A percentile compares a stretch with the other conserved stretches of the same genome.
Conservation (phyloP, 257 asterid species). For the Nyctanthes arbortristis region DNA sequence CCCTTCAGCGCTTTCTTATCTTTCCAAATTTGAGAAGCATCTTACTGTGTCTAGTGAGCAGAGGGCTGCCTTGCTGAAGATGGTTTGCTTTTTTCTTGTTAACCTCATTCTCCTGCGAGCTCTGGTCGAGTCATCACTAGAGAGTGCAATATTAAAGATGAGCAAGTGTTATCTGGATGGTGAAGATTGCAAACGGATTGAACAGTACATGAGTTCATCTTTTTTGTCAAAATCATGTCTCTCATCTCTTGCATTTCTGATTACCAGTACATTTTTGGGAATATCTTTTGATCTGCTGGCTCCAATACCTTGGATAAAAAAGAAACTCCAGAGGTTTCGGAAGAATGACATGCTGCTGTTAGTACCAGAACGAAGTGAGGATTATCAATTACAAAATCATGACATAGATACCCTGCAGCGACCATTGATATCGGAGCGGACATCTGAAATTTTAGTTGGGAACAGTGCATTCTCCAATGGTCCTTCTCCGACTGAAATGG, state of each 20-base stretch:
- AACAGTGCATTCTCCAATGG: constrained; percentile 43
- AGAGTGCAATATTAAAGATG: constrained; percentile 78
- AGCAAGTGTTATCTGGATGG: constrained; percentile 97
- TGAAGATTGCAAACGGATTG: constrained; percentile 93
- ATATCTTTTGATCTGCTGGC: constrained; percentile 89
- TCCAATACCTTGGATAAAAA: constrained; percentile 98
- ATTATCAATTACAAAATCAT: constrained; percentile 63
- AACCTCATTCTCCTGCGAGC: constrained; percentile 93
- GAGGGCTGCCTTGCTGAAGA: constrained; percentile 85
- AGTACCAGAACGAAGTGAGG: constrained; percentile 86
- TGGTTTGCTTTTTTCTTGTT: constrained; percentile 96
- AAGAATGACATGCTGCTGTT: constrained; percentile 97
- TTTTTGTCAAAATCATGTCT: constrained; percentile 90
- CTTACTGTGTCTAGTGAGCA: constrained; percentile 96
- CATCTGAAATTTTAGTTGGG: constrained; percentile 44
- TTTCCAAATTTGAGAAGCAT: constrained; percentile 89
- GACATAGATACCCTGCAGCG: constrained; percentile 61
- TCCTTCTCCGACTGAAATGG: constrained; percentile 46
- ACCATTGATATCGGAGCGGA: constrained; percentile 67
- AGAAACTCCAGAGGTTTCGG: constrained; percentile 73
- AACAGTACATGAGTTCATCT: constrained; percentile 75
- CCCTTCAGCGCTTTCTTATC: constrained; percentile 92
- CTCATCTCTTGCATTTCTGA: constrained; percentile 88
- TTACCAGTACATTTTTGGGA: constrained; percentile 90
- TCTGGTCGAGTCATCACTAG: constrained; percentile 86